These are phyloP conservation scores for Lentinus tigrinus DNA, from an alignment of 768 basidiomycete species.

Conservation along the genomic window DNA sequence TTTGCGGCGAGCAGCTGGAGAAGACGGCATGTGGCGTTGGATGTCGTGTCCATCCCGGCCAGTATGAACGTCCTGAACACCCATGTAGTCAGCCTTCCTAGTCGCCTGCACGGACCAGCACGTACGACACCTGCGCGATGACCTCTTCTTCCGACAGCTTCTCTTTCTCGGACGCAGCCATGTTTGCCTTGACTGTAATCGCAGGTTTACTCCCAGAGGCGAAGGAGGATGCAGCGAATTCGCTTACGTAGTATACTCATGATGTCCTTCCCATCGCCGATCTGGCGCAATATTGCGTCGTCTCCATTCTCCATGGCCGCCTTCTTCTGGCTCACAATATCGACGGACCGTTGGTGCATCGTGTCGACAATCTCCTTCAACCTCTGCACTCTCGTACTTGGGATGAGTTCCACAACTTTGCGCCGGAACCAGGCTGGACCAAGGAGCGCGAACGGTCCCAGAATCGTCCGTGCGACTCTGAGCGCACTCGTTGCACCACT, in stretches of 20 bases:
- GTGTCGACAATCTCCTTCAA: constrained; percentile 19
- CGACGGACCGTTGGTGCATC: constrained; percentile 12
- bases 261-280: constrained; percentile 27
- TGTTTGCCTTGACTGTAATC: constrained; percentile 21
- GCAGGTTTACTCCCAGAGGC: not conserved
- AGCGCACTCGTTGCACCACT: not conserved
- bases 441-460: not conserved
- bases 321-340: constrained; percentile 25
- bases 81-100: too few relatives aligned
- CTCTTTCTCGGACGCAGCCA: constrained; percentile 16
- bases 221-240: not conserved
- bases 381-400: constrained; percentile 10
- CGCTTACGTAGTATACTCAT: constrained; percentile 26
- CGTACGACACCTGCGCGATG: constrained; percentile 25
- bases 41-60: constrained; percentile 11
- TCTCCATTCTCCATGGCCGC: constrained; percentile 5
- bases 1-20: constrained; percentile 24
- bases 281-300: constrained; percentile 13
- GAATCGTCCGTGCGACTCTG: constrained; percentile 2
- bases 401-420: constrained; percentile 11
- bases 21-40: constrained; percentile 1
- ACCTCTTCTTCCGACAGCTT: constrained; percentile 21
- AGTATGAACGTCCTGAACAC: constrained; percentile 1
- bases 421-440: constrained; percentile 20
- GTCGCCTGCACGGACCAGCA: too few relatives aligned